A percentile compares a stretch with the other conserved stretches of the same genome.
Evolutionary conservation across 129 eudicot genomes (phyloP).

Genomic region (Deinandra increscens): DNA sequence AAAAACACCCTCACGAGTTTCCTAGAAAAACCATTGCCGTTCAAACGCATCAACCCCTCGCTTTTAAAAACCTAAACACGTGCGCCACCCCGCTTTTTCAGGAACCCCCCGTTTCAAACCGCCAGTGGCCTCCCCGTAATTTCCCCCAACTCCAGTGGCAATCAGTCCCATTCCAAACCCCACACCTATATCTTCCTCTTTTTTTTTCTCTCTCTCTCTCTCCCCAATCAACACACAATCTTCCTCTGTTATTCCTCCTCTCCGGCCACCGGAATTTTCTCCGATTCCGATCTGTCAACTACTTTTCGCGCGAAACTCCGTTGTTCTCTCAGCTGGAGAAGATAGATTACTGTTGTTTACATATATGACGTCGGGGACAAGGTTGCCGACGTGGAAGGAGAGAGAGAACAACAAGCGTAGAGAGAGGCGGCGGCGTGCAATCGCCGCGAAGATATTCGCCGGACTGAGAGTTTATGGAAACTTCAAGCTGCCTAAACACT

Average conservation of each 20-base stretch:
- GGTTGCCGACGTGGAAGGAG: conserved; percentile 97
- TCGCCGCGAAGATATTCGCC: conserved; percentile 94
- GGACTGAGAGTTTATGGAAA: conserved; percentile 86
- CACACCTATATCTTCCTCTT: conserved; percentile 8
- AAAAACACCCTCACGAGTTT: too few species aligned
- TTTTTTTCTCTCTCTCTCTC: too few species aligned
- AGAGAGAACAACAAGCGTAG: conserved; percentile 94
- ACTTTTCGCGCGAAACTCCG: neutral
- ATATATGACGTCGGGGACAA: conserved; percentile 74
- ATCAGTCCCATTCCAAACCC: neutral
- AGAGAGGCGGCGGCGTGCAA: conserved; percentile 90
- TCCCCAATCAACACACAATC: too few species aligned
- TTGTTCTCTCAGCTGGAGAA: neutral
- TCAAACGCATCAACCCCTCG: neutral
- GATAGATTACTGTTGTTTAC: neutral
- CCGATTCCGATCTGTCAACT: conserved; percentile 13
- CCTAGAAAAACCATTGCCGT: neutral
- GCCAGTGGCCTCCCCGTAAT: conserved; percentile 26
- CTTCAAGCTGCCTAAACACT: conserved; percentile 88
- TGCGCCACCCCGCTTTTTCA: conserved; percentile 23
- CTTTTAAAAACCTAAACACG: conserved; percentile 21
- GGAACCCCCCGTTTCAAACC: neutral
- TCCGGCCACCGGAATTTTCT: conserved; percentile 26
- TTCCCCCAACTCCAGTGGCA: neutral
- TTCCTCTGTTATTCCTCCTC: conserved; percentile 9